A percentile compares a stretch with the other conserved stretches of the same genome.
Conservation (phyloP, 2,329 filamentous ascomycete genomes). For the Arachnomyces sp. region DNA sequence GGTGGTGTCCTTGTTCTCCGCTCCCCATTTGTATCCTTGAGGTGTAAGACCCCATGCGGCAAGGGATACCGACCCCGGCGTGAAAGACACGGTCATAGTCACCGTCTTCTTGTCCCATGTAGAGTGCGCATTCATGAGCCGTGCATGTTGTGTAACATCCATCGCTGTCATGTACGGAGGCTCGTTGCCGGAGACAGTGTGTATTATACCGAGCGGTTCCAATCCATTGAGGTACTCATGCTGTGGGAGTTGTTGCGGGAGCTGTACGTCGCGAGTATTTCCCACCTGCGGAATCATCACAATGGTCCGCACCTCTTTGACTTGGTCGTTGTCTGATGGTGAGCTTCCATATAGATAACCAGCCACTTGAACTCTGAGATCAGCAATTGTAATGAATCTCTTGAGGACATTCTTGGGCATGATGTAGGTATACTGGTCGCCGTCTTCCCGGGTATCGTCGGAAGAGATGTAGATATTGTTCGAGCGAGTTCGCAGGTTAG, state of each 20-base stretch:
- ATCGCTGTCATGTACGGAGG: conserved; percentile 91
- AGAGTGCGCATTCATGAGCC: conserved; percentile 75
- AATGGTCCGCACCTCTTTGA: conserved; percentile 95
- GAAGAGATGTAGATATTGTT: conserved; percentile 99
- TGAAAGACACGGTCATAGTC: conserved; percentile 93
- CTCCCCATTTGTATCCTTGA: conserved; percentile 91
- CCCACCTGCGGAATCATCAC: conserved; percentile 97
- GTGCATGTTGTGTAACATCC: conserved; percentile 90
- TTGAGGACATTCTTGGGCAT: conserved; percentile 99
- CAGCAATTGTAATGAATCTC: conserved; percentile 94
- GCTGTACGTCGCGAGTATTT: conserved; percentile 81
- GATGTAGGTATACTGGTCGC: conserved; percentile 75
- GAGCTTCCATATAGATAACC: conserved; percentile 92
- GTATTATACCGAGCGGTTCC: conserved; percentile 89
- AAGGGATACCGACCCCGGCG: conserved; percentile 89
- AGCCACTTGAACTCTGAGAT: conserved; percentile 91
- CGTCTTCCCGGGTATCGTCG: conserved; percentile 83
- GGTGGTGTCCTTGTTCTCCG: conserved; percentile 84
- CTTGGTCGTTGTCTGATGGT: conserved; percentile 86
- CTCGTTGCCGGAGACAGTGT: conserved; percentile 92
- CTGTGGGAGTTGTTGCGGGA: conserved; percentile 82
- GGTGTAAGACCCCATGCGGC: conserved; percentile 91
- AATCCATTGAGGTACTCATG: conserved; percentile 81
- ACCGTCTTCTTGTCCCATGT: conserved; percentile 84
- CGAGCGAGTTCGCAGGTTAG: conserved; percentile 82